Conservation (phyloP, 2,329 filamentous ascomycete species). For the Talaromyces funiculosus region DNA sequence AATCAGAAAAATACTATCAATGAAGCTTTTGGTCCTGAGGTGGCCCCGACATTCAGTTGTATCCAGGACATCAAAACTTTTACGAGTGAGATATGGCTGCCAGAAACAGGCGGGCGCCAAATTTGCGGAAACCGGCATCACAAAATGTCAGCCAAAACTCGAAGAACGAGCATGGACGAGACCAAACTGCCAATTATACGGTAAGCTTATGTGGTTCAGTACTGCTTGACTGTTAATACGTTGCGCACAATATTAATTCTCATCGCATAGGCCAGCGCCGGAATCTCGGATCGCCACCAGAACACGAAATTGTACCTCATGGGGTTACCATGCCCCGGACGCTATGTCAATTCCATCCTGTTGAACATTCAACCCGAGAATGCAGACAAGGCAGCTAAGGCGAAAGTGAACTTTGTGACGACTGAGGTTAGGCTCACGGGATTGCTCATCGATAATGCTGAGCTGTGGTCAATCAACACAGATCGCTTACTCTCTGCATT, state of each 20-base stretch:
- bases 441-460: not conserved
- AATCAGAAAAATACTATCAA: too few species aligned
- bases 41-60: not conserved
- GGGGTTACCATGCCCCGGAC: constrained; percentile 21
- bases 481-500: constrained; percentile 26
- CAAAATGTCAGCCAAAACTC: not conserved
- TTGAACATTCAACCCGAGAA: not conserved
- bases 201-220: not conserved
- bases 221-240: not conserved
- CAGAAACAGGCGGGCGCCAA: not conserved
- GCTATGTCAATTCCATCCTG: constrained; percentile 13
- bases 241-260: not conserved
- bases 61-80: not conserved
- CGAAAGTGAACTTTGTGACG: not conserved
- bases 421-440: not conserved
- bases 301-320: constrained; percentile 31
- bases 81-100: not conserved
- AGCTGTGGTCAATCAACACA: constrained; percentile 24
- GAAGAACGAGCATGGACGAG: not conserved
- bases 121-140: not conserved
- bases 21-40: not conserved
- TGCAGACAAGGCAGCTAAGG: not conserved
- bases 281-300: constrained; percentile 21
- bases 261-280: constrained; percentile 22
- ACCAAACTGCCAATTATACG: not conserved